Evolutionary conservation across 331 rosid genomes (phyloP), one percentile per base, ranked within the genome.

Genomic region (Ulmus americana): DNA sequence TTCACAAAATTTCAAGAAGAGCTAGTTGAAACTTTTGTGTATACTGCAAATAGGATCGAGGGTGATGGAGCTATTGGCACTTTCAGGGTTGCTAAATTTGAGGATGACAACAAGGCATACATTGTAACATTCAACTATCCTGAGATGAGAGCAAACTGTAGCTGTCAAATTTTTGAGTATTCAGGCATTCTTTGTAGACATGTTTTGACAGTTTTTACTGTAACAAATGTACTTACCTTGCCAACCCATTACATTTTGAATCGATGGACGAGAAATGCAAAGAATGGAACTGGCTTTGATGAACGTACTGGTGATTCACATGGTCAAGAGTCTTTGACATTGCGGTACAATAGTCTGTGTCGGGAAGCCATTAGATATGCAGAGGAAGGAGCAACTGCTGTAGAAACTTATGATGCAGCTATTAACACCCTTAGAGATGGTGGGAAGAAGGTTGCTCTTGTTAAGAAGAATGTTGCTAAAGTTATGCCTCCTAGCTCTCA

Each of bases 171-270:
- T 96, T 92, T 89, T 76, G 95, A 92, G 88, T 87, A 81, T 78
- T 89, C 95, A 49, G 98, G 98, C 65, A 87, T 92, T 72, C 96
- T 91, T 61, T 91, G 97, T 78, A 84, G 88, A 72, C 97, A 91
- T 76, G 76, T 91, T 70, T 81, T 91, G 77, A 91, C 97, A 1
- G 97, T 91, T 55, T 91, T 88, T 66, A 88, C 97, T 0, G 91
- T 91, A 43, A 85, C 97, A 50, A 91, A 88, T 76, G 95, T 91
- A 61, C 96, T 86, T 66, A 85, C 89, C 2, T 71, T 91, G 75
- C 97, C 97, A 44, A 59, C 90, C 61, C 88, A 88, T 79, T 88
- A 88, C 80, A 92, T 92, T 78, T 72, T 92, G 78, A 87, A 78
- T 74, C 88, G 98, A 70, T 92, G 98, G 98, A 92, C 97, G 59